Conservation (phyloP, 2,329 filamentous ascomycete species). For the Apiospora sp. region DNA sequence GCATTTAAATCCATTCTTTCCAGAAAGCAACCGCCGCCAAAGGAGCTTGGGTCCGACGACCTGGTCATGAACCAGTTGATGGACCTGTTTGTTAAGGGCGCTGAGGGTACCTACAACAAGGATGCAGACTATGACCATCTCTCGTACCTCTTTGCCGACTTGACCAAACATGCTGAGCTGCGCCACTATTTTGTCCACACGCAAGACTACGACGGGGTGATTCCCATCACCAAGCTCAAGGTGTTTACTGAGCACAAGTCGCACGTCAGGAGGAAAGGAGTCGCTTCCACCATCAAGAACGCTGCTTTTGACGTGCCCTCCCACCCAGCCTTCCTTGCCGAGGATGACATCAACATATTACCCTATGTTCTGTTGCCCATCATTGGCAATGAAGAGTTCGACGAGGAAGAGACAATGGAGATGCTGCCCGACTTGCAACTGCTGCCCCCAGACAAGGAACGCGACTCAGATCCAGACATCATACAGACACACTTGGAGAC, state of each 20-base stretch:
- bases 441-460: constrained; percentile 85
- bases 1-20: constrained; percentile 72
- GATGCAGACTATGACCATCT: constrained; percentile 91
- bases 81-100: constrained; percentile 95
- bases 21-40: constrained; percentile 72
- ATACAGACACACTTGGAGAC: constrained; percentile 91
- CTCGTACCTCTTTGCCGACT: constrained; percentile 91
- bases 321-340: constrained; percentile 75
- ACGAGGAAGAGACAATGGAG: constrained; percentile 82
- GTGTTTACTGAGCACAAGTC: constrained; percentile 94
- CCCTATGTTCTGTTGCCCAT: constrained; percentile 91
- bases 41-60: constrained; percentile 74
- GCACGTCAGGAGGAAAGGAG: constrained; percentile 85
- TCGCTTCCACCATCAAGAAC: constrained; percentile 97
- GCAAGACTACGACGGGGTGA: constrained; percentile 80
- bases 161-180: constrained; percentile 81
- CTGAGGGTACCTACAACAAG: constrained; percentile 83
- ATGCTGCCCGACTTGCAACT: constrained; percentile 94
- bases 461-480: constrained; percentile 79
- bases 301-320: constrained; percentile 81
- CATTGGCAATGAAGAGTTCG: constrained; percentile 86
- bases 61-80: constrained; percentile 88
- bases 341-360: constrained; percentile 79
- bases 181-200: constrained; percentile 77
- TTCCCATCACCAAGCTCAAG: constrained; percentile 90